Evolutionary conservation across 164 flowering plant genomes (phyloP), one percentile per base, ranked within the genome.

Genomic region (Taxillus chinensis): DNA sequence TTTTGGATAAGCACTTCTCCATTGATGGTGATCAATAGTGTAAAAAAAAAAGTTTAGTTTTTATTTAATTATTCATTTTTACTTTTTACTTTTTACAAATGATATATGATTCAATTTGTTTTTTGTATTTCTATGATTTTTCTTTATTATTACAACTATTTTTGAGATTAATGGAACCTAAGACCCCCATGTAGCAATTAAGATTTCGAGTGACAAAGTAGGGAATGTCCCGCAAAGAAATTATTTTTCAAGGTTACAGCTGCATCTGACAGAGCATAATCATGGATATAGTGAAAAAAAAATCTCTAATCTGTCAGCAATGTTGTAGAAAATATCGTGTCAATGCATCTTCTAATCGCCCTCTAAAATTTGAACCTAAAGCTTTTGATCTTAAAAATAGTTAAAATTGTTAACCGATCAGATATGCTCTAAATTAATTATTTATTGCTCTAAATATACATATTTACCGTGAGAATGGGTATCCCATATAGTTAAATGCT

Each of bases 311-410:
- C 40, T 57, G 15, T 65, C 54, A 43, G 71, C 75, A 55, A 66
- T 52, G 57, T 61, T 60, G 55, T 60, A 58, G 40, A 53, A 76
- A 62, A 46, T 64, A 27, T 68, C 56, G 45, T 37, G 76, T 69
- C 48, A 77, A 78, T 68, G 90, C 88, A 57, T 62, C 80, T 60
- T 77, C 84, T 55, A 82, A 69, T 41, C 80, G 75, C n/a, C 71
- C 86, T 64, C 71, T 77, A 56, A 86, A 77, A 68, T 76, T 86
- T 48, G 85, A 80, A 49, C 78, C 85, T 62, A 85, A 67, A 62
- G 77, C 80, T 64, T 73, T 55, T 71, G 61, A 57, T 68, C 63
- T 80, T 52, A 71, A 74, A 54, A 65, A 62, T 56, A 48, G 42
- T 57, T 65, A n/a, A n/a, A n/a, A n/a, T n/a, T n/a, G n/a, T n/a